Evolutionary conservation across 139 green algal species (phyloP).

Genomic region (Chlorella sp.): DNA sequence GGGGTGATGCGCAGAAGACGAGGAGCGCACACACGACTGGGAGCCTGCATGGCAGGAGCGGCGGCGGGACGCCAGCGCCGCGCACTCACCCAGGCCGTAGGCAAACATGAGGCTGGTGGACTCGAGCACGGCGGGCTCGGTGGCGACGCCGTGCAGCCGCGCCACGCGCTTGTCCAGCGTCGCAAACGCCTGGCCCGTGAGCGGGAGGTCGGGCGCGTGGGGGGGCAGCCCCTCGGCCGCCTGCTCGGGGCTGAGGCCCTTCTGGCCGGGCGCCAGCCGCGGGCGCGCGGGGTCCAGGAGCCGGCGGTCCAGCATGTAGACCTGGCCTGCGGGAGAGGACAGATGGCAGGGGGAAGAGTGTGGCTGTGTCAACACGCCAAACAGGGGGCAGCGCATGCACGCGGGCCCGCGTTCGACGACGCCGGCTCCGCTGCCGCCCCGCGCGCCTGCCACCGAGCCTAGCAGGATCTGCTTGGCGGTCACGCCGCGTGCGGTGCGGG

Average conservation of each 20-base stretch:
- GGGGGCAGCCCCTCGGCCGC: constrained; percentile 86
- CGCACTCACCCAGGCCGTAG: constrained; percentile 55
- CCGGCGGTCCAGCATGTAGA: constrained; percentile 89
- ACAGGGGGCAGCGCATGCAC: too few relatives aligned
- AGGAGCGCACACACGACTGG: too few relatives aligned
- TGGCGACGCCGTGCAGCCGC: constrained; percentile 41
- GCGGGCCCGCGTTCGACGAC: background rate
- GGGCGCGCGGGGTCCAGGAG: constrained; percentile 89
- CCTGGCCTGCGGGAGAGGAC: constrained; percentile 40
- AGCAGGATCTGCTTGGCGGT: constrained; percentile 88
- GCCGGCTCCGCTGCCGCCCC: background rate
- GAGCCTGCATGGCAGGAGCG: too few relatives aligned
- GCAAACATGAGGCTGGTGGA: constrained; percentile 77
- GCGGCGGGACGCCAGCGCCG: too few relatives aligned
- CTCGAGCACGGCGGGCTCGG: constrained; percentile 78
- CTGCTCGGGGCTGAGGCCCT: constrained; percentile 71
- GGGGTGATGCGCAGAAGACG: too few relatives aligned
- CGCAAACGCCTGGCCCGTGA: constrained; percentile 49
- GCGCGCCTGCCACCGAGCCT: constrained; percentile 44
- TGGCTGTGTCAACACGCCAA: too few relatives aligned
- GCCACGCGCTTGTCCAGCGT: constrained; percentile 61
- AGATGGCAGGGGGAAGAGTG: background rate
- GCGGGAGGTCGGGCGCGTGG: constrained; percentile 73
- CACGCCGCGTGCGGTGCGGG: constrained; percentile 76
- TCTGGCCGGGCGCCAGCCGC: constrained; percentile 41